phyloP scores from a whole-genome alignment of 805 yeast genomes.

The Zygosaccharomyces bailii region DNA sequence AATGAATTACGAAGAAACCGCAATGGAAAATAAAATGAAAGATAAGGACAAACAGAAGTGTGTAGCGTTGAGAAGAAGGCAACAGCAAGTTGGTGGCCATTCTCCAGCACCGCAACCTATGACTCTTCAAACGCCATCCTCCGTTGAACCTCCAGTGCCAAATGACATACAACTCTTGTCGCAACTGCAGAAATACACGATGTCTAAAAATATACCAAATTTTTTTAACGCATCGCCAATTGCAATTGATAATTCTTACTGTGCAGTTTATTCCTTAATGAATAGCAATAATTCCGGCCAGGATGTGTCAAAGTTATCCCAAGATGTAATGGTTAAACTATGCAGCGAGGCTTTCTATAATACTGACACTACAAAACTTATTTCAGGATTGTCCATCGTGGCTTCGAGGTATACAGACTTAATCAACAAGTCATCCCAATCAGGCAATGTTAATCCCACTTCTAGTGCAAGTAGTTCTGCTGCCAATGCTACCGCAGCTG shows the following conservation, averaged over 20 bases:
- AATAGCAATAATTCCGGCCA: constrained; percentile 59
- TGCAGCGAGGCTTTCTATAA: constrained; percentile 64
- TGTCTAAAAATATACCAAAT: constrained; percentile 24
- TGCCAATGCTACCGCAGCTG: constrained; percentile 21
- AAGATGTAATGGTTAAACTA: constrained; percentile 57
- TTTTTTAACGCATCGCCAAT: constrained; percentile 37
- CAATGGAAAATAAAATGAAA: constrained; percentile 26
- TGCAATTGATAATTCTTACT: constrained; percentile 48
- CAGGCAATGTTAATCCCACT: constrained; percentile 1
- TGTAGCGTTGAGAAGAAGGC: constrained; percentile 10
- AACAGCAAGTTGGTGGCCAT: constrained; percentile 6
- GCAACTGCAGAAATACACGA: constrained; percentile 29
- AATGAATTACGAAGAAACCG: constrained; percentile 27
- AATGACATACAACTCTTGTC: constrained; percentile 14
- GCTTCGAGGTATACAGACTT: constrained; percentile 59
- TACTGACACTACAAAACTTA: constrained; percentile 49
- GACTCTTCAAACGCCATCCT: constrained; percentile 7
- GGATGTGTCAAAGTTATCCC: constrained; percentile 67
- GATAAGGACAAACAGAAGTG: constrained; percentile 25
- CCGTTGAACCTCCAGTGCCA: constrained; percentile 7
- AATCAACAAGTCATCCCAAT: constrained; percentile 29
- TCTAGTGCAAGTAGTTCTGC: background rate
- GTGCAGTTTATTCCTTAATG: constrained; percentile 64
- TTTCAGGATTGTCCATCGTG: constrained; percentile 66
- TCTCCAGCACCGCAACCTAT: constrained; percentile 7